Evolutionary conservation across 2,329 filamentous ascomycete species (phyloP).

Genomic region (Epichloe sylvatica): DNA sequence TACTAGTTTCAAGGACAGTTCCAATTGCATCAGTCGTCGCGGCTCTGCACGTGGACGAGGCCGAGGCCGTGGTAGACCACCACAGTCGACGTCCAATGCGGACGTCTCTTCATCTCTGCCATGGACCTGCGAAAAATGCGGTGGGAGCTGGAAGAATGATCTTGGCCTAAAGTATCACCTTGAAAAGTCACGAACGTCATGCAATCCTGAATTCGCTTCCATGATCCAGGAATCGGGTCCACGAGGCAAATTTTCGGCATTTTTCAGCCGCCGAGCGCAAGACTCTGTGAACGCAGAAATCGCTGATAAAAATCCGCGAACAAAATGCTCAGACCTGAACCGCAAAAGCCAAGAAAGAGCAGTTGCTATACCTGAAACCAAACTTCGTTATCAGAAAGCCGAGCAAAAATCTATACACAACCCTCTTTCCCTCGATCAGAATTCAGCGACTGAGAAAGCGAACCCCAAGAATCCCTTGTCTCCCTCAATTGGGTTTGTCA

Average conservation of each 20-base stretch:
- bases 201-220: conserved; percentile 31
- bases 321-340: neutral
- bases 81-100: conserved; percentile 7
- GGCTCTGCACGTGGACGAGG: neutral
- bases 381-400: neutral
- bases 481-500: neutral
- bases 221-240: conserved; percentile 7
- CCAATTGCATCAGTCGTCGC: neutral
- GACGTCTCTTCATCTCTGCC: conserved; percentile 12
- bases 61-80: conserved; percentile 4
- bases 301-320: neutral
- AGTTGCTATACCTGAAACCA: neutral
- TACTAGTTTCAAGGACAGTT: neutral
- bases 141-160: conserved; percentile 42
- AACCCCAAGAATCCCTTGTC: neutral
- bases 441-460: neutral
- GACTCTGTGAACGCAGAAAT: neutral
- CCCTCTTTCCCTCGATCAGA: neutral
- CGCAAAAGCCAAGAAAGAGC: neutral
- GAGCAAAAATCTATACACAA: neutral
- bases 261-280: neutral
- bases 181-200: conserved; percentile 38
- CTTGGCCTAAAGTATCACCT: conserved; percentile 45
- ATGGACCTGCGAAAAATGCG: conserved; percentile 39
- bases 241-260: conserved; percentile 7